Evolutionary conservation across 148 eudicot genomes (phyloP).

Genomic region (Mesembryanthemum crystallinum): DNA sequence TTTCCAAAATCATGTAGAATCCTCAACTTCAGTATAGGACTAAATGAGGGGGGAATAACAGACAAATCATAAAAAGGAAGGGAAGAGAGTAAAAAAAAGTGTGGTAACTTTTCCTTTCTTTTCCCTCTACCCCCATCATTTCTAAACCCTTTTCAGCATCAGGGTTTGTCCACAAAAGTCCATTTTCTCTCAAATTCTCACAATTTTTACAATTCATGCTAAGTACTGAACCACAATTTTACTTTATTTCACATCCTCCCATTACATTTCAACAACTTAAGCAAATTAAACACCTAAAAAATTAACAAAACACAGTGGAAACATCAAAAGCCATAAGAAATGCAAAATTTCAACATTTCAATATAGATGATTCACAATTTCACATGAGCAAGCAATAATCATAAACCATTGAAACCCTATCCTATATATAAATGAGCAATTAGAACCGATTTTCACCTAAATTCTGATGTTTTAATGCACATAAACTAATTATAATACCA

Average conservation of each 20-base stretch:
- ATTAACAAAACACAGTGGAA: neutral
- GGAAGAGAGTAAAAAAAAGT: neutral
- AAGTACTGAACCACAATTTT: neutral
- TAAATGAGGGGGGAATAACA: neutral
- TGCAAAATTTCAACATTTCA: neutral
- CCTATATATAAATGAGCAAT: neutral
- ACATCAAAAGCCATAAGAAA: neutral
- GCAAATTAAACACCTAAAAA: neutral
- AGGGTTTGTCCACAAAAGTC: neutral
- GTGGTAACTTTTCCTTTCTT: neutral
- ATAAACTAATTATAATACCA: neutral
- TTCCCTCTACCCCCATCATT: neutral
- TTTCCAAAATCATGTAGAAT: neutral
- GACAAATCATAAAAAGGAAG: neutral
- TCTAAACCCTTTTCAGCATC: constrained; percentile 1
- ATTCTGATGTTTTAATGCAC: neutral
- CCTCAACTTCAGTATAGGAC: neutral
- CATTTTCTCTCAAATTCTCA: neutral
- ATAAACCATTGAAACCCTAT: neutral
- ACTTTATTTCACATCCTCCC: neutral
- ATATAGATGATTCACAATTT: too few relatives aligned
- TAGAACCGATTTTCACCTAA: neutral
- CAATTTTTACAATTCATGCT: neutral
- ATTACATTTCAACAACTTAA: neutral
- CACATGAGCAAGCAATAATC: neutral